phyloP scores from a whole-genome alignment of 1,139 yeast genomes.

The Yamadazyma triangularis region DNA sequence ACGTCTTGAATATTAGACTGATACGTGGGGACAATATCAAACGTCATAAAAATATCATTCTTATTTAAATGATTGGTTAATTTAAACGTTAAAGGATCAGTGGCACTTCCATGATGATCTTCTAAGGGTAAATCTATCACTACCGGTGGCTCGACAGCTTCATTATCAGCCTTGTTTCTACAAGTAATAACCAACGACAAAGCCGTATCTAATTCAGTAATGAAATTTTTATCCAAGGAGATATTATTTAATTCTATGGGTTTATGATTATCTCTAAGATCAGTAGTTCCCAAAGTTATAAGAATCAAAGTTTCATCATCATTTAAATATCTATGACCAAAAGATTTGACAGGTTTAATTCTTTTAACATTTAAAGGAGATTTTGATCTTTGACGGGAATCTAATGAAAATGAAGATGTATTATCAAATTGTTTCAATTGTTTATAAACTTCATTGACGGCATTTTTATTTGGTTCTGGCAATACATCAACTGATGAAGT shows the following conservation, averaged over 20 bases:
- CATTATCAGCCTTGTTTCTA: constrained; percentile 36
- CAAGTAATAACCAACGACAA: constrained; percentile 71
- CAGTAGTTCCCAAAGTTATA: constrained; percentile 85
- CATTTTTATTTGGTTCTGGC: constrained; percentile 32
- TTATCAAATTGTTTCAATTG: constrained; percentile 31
- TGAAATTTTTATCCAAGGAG: constrained; percentile 59
- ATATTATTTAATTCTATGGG: constrained; percentile 73
- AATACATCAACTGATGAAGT: constrained; percentile 35
- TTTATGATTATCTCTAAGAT: constrained; percentile 52
- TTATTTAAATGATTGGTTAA: constrained; percentile 47
- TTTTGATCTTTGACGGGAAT: constrained; percentile 19
- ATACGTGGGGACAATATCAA: constrained; percentile 93
- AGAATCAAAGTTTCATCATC: constrained; percentile 64
- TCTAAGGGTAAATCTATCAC: constrained; percentile 80
- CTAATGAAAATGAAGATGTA: constrained; percentile 14
- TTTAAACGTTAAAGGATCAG: constrained; percentile 80
- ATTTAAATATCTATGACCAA: constrained; percentile 76
- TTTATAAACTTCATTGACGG: constrained; percentile 37
- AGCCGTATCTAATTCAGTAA: constrained; percentile 86
- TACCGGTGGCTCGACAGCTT: constrained; percentile 57
- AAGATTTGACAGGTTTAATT: constrained; percentile 63
- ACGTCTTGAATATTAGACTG: constrained; percentile 26
- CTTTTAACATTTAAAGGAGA: constrained; percentile 26
- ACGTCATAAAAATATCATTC: constrained; percentile 58
- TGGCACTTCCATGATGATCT: constrained; percentile 68